Evolutionary conservation across 148 eudicot species (phyloP).

Genomic region (Tetragonia tetragonoides): DNA sequence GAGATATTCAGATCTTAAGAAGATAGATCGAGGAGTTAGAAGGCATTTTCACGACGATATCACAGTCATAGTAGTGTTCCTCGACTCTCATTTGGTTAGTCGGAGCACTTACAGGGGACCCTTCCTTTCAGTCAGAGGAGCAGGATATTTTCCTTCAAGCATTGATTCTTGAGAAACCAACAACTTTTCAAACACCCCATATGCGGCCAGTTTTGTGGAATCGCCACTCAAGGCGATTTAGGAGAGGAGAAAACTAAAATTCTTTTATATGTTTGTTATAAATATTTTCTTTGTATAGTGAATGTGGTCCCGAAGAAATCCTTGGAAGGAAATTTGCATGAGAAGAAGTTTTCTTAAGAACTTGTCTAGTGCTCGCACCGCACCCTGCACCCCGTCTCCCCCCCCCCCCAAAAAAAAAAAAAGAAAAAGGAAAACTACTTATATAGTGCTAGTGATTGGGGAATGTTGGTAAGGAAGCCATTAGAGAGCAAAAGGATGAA

Average conservation of each 20-base stretch:
- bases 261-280: conserved; percentile 9
- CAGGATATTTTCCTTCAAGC: conserved; percentile 33
- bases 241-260: not conserved
- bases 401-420: too few species aligned
- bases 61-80: conserved; percentile 69
- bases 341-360: not conserved
- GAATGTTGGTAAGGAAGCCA: not conserved
- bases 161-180: conserved; percentile 8
- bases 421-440: too few species aligned
- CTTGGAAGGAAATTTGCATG: not conserved
- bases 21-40: conserved; percentile 67
- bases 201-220: conserved; percentile 1
- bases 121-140: conserved; percentile 51
- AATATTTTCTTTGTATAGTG: conserved; percentile 11
- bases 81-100: conserved; percentile 51
- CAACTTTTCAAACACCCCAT: not conserved
- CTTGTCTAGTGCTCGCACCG: not conserved
- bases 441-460: too few species aligned
- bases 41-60: conserved; percentile 87
- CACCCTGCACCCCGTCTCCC: too few species aligned
- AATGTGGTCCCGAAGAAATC: not conserved
- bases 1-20: conserved; percentile 79
- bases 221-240: conserved; percentile 2
- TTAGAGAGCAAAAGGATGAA: not conserved
- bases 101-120: conserved; percentile 45